phyloP scores from a whole-genome alignment of 495 filamentous ascomycete genomes.

The Aspergillus biplanus region DNA sequence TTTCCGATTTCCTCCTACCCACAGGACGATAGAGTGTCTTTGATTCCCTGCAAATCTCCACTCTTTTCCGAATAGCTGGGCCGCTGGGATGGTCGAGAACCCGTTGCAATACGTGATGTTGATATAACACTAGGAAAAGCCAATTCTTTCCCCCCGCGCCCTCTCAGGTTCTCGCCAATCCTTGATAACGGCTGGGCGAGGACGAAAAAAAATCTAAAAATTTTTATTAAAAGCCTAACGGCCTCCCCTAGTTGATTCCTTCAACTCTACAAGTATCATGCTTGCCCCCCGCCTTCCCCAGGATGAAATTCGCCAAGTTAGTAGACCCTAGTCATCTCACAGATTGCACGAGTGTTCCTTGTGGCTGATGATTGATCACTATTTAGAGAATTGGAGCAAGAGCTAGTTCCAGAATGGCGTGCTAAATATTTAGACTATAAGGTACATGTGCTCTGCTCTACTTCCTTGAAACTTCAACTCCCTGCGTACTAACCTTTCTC shows the following conservation, averaged over 20 bases:
- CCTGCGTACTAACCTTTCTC: conserved; percentile 8
- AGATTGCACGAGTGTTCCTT: conserved; percentile 17
- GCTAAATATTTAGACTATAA: conserved; percentile 93
- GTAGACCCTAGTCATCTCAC: conserved; percentile 26
- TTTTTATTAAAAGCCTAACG: conserved; percentile 16
- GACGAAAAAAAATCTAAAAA: not conserved
- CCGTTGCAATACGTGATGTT: conserved; percentile 12
- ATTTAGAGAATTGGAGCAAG: conserved; percentile 76
- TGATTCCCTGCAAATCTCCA: not conserved
- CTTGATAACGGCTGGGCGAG: not conserved
- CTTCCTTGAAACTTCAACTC: not conserved
- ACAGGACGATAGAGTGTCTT: not conserved
- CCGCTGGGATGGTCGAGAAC: not conserved
- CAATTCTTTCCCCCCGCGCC: conserved; percentile 16
- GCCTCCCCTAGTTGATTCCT: conserved; percentile 14
- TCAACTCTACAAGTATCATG: conserved; percentile 25
- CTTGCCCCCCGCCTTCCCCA: conserved; percentile 28
- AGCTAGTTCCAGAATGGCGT: conserved; percentile 90
- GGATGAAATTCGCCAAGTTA: conserved; percentile 68
- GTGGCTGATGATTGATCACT: conserved; percentile 12
- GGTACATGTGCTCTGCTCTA: conserved; percentile 39
- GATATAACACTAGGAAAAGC: conserved; percentile 18
- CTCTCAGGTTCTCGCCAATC: not conserved
- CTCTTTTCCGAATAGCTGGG: not conserved
- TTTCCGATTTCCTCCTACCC: not conserved